Evolutionary conservation across 306 rosid species (phyloP), one percentile per base, ranked within the genome.

Genomic region (Hippophae gyantsensis): DNA sequence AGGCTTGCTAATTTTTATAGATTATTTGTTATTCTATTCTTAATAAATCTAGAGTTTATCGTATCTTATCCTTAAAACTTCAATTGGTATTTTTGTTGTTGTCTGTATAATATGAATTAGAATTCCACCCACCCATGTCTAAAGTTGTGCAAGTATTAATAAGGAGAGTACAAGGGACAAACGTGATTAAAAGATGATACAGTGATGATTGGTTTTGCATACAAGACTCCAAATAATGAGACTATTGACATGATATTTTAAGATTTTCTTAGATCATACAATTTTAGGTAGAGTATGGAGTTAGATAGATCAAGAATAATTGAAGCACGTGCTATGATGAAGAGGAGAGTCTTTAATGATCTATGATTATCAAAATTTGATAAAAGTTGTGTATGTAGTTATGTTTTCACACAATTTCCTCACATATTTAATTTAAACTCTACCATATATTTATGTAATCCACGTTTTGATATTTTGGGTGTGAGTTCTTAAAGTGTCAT

Each of bases 141-240:
- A 97, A 92, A 81, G 95, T 92, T 59, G 99, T 92, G 74, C 99
- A 92, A 82, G 95, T 94, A 57, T 70, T 92, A 78, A 95, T 88
- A 42, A 72, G 95, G 51, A 32, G 88, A 46, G 95, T 83, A 75
- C 99, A 88, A 65, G 76, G 96, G 79, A 95, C 99, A 13, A 90
- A 96, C 38, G 80, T 81, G 63, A 86, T 84, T 45, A 92, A 83
- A 76, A 79, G 99, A 56, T 85, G 89, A 50, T 82, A 93, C 2
- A 86, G 88, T n/a, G 99, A 92, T 2, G 99, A 92, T 62, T 65
- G 76, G 95, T 69, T 85, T 82, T 70, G 63, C 81, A 46, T 77
- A 80, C 75, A 88, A 38, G 80, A 92, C 89, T 13, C 93, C 95
- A 1, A 95, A 92, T 12, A 96, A 85, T 51, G 95, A 85, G 74